Evolutionary conservation across 2,329 filamentous ascomycete species (phyloP).

Genomic region (Fusarium secorum): DNA sequence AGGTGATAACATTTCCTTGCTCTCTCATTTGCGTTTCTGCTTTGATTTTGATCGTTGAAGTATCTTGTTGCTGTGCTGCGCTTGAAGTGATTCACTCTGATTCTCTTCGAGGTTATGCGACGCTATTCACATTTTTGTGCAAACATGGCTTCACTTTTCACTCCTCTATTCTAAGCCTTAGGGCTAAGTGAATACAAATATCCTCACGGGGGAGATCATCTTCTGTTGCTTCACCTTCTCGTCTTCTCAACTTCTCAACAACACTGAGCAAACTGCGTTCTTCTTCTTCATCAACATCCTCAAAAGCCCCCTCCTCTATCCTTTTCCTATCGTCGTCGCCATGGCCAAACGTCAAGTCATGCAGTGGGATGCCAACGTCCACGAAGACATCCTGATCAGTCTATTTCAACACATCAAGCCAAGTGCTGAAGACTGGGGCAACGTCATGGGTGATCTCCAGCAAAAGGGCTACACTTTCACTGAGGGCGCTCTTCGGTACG

Average conservation of each 20-base stretch:
- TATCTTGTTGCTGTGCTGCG: not conserved
- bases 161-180: not conserved
- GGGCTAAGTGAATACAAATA: not conserved
- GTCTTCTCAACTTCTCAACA: not conserved
- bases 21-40: not conserved
- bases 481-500: conserved; percentile 53
- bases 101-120: not conserved
- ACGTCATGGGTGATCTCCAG: conserved; percentile 50
- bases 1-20: conserved; percentile 31
- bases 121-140: not conserved
- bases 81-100: not conserved
- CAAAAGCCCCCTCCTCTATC: not conserved
- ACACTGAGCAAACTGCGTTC: not conserved
- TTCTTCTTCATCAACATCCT: not conserved
- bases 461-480: conserved; percentile 52
- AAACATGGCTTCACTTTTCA: not conserved
- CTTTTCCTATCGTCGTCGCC: not conserved
- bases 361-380: conserved; percentile 53
- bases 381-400: conserved; percentile 55
- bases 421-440: conserved; percentile 42
- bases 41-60: not conserved
- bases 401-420: conserved; percentile 51
- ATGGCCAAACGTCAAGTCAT: conserved; percentile 47
- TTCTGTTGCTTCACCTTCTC: not conserved
- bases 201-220: not conserved